Evolutionary conservation across 2,329 filamentous ascomycete species (phyloP), one percentile per base, ranked within the genome.

Genomic region (Sphaerulina vaccinii): DNA sequence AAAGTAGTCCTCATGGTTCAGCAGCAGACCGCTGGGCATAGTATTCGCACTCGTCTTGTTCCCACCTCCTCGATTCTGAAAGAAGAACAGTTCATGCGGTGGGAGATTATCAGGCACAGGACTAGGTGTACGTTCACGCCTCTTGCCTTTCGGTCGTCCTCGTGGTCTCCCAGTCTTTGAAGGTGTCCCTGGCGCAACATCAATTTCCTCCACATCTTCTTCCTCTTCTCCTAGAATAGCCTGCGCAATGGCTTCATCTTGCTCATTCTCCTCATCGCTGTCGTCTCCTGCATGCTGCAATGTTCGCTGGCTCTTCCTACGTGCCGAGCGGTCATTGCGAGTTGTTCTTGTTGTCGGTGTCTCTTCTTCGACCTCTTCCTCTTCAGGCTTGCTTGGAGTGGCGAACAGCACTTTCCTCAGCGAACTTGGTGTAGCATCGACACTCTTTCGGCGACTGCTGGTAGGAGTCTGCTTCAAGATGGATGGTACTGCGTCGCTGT

Each of bases 1-100:
- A 62, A 95, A 95, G 71, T 93, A 99, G 67, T 96, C 90, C 51
- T 97, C 91, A 65, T 96, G 91, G 1, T 88, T 90, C 51, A 97
- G 82, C 9, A 96, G 76, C 3, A 82, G 77, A 27, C 95, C 75
- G 3, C 86, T 84, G 0, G 86, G 79, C 4, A 97, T 77, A 0
- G 84, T 95, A 59, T 93, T 93, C 66, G 88, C 87, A 1, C 91
- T 96, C 0, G 92, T 96, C 70, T 91, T 91, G 38, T 83, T 78
- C 3, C 84, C 80, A 2, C 89, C 90, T 0, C 88, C 84, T 41
- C 89, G 85, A 67, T 95, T 96, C 65, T 97, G 89, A 65, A 86
- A 88, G 70, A 99, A 97, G 74, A 95, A 99, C 60, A 87, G 82
- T 69, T 97, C 93, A 65, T 96, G 89, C 0, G 91, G 79, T 4